phyloP scores from a whole-genome alignment of 495 filamentous ascomycete species.

The Daldinia loculata region DNA sequence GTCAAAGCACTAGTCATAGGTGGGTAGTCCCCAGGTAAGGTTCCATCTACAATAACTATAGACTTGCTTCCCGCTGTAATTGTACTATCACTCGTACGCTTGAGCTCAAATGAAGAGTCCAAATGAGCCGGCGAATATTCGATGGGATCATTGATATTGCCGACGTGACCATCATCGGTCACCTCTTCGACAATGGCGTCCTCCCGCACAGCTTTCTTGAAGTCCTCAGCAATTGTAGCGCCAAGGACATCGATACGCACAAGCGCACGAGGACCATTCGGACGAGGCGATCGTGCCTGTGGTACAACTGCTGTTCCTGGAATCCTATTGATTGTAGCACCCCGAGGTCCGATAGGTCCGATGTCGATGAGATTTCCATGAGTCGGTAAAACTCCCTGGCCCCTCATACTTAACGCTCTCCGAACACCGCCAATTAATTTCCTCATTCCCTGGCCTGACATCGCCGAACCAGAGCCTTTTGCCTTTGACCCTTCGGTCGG shows the following conservation, averaged over 20 bases:
- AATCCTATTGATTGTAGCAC: conserved; percentile 60
- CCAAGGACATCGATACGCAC: conserved; percentile 79
- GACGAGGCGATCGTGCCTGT: conserved; percentile 57
- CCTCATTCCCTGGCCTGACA: conserved; percentile 74
- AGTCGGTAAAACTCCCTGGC: conserved; percentile 55
- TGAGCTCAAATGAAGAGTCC: conserved; percentile 47
- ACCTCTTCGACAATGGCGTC: conserved; percentile 57
- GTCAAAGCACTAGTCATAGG: conserved; percentile 58
- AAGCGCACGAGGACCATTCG: conserved; percentile 52
- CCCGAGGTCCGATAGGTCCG: conserved; percentile 59
- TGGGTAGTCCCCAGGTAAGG: conserved; percentile 54
- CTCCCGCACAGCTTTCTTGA: conserved; percentile 70
- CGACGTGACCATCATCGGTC: conserved; percentile 18
- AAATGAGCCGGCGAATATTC: conserved; percentile 54
- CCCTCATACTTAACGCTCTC: conserved; percentile 81
- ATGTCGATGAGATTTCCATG: conserved; percentile 60
- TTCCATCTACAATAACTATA: conserved; percentile 87
- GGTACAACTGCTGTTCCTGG: conserved; percentile 64
- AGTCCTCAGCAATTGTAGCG: conserved; percentile 77
- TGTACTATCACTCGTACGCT: conserved; percentile 57
- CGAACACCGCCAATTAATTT: conserved; percentile 88
- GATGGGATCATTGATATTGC: conserved; percentile 29
- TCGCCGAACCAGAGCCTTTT: conserved; percentile 56
- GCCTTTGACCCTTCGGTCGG: conserved; percentile 49
- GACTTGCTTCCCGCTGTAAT: conserved; percentile 83